Base-by-base conservation (phyloP, 2,329 filamentous ascomycete species). In the Lachnellula cervina region DNA sequence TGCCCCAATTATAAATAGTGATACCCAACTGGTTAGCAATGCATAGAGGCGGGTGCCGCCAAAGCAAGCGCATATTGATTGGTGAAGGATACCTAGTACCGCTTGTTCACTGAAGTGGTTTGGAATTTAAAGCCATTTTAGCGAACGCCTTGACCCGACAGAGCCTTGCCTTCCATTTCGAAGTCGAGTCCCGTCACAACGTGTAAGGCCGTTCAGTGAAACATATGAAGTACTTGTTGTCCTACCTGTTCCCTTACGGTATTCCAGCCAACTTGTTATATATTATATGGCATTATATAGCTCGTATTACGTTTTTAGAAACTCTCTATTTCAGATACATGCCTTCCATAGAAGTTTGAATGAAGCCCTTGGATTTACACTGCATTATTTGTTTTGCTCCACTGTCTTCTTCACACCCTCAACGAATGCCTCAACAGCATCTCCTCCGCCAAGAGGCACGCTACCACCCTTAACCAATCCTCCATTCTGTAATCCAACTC, bases 381-480 rank as follows among this genome's bases (percentile, higher is more conserved):
- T 28, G 8, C 49, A 21, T 59, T 51, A 66, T 50, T 62, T 59
- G 52, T 65, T 77, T 63, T 87, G 81, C 73, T 89, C 80, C 0
- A 91, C 87, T 5, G 83, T 86, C 74, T 83, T 87, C 79, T 88
- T 94, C 48, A 97, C 86, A 3, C 93, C 94, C 54, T 95, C 83
- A 21, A 99, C 80, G 72, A 99, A 99, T 3, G 89, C 89, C 74
- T 95, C 87, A 1, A 99, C 86, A 13, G 93, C 93, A 65, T 94
- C 87, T 5, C 88, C 89, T 51, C 92, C 92, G 44, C 92, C 93
- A 46, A 97, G 73, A 2, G 93, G 92, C 76, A 97, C 86, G 50
- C 83, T 87, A 5, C 89, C 87, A 54, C 88, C 85, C 59, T 80
- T 80, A 67, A 96, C 80, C 61, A 89, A 88, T 3, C 93, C 93